Evolutionary conservation across 345 rosid genomes (phyloP), one percentile per base, ranked within the genome.

Genomic region (Angophora floribunda): DNA sequence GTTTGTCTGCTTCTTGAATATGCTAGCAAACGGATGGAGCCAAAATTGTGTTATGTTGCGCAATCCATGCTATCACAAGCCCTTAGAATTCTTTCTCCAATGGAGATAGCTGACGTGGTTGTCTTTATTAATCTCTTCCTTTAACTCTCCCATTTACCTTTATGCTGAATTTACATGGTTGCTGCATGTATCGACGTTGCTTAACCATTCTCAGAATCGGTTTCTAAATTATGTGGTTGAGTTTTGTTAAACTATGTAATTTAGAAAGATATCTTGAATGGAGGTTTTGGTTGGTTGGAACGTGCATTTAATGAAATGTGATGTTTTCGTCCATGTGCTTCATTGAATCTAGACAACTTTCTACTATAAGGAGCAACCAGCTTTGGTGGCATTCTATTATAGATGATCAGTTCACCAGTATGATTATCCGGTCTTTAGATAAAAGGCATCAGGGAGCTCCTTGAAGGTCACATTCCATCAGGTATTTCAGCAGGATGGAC

Each of bases 401-500:
- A 32, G 32, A 85, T 88, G 89, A 45, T 86, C 36, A 52, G 87
- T 45, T 88, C 53, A 28, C 13, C 88, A 32, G 13, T 88, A 17
- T 61, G 24, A 53, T 36, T 61, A 59, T 85, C 93, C 45, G 4
- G 50, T 84, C 52, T 51, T 32, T 28, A 96, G 98, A 92, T 95
- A 49, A 95, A 89, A 91, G 98, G 99, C 65, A n/a, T n/a, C n/a
- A 90, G 92, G 22, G 98, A 97, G 89, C 92, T 95, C 63, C 95
- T 96, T 47, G 99, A 97, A 92, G 98, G 97, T 85, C 92, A 95
- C 17, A 95, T 95, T 78, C 98, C 98, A 49, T 15, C 95, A 95
- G 99, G 91, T 97, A 97, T 92, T 96, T 94, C 91, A 93, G 89
- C 91, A 95, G 99, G 93, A 90, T 97, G 67, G 99, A 96, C 89